These are phyloP conservation scores for Saccharomyces uvarum DNA, from an alignment of 1,139 yeast species.

Conservation along the genomic window DNA sequence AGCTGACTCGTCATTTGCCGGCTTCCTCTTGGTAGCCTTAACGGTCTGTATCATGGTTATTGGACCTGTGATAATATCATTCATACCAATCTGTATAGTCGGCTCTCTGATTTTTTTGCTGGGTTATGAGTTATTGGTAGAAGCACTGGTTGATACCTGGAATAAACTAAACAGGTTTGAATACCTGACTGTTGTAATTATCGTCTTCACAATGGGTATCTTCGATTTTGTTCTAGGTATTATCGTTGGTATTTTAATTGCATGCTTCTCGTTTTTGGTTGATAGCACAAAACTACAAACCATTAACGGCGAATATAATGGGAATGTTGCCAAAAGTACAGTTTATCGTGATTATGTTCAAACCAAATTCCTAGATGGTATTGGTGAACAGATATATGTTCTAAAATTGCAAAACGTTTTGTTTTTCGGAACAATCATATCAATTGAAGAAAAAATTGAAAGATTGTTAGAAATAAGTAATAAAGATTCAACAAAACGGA, in stretches of 20 bases:
- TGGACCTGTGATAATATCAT: slow-evolving; percentile 91
- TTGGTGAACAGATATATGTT: slow-evolving; percentile 86
- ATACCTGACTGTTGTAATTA: slow-evolving; percentile 72
- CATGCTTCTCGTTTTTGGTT: slow-evolving; percentile 85
- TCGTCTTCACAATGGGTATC: slow-evolving; percentile 89
- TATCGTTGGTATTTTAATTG: slow-evolving; percentile 79
- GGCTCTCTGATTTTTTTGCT: slow-evolving; percentile 83
- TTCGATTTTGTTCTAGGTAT: slow-evolving; percentile 93
- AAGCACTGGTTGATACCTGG: slow-evolving; percentile 77
- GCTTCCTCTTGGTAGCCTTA: slow-evolving; percentile 74
- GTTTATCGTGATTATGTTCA: slow-evolving; percentile 89
- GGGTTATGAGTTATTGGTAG: slow-evolving; percentile 84
- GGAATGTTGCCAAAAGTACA: slow-evolving; percentile 83
- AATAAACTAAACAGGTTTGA: slow-evolving; percentile 72
- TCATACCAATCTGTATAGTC: slow-evolving; percentile 89
- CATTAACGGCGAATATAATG: slow-evolving; percentile 74
- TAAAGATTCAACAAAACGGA: slow-evolving; percentile 34
- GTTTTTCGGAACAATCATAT: slow-evolving; percentile 92
- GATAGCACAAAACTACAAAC: slow-evolving; percentile 85
- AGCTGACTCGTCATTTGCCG: slow-evolving; percentile 83
- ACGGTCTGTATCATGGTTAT: slow-evolving; percentile 74
- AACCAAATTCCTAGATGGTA: slow-evolving; percentile 73
- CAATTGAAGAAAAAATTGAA: slow-evolving; percentile 72
- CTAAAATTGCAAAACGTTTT: slow-evolving; percentile 80
- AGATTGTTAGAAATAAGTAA: slow-evolving; percentile 49